Conservation (phyloP, 441 rosid species). For the Pelargonium cotyledonis region DNA sequence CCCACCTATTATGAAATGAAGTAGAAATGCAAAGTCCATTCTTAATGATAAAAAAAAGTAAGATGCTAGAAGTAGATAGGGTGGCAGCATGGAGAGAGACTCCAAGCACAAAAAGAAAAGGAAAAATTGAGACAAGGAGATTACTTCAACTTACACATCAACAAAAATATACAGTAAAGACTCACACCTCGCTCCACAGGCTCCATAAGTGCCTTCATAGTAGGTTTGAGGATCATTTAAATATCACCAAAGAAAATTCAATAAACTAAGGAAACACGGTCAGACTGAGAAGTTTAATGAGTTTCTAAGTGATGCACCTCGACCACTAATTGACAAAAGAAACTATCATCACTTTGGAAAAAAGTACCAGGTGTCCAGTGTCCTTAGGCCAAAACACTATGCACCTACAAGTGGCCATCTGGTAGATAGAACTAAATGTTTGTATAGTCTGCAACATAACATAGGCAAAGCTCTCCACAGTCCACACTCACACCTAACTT, state of each 20-base stretch:
- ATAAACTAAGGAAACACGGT: neutral
- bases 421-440: neutral
- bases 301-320: neutral
- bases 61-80: neutral
- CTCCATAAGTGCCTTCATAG: neutral
- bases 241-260: neutral
- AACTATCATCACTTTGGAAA: neutral
- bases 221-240: neutral
- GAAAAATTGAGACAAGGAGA: no score
- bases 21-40: no score
- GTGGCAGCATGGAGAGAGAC: neutral
- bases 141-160: no score
- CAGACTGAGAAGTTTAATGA: neutral
- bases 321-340: neutral
- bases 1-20: neutral
- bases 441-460: neutral
- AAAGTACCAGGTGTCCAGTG: neutral
- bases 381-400: neutral
- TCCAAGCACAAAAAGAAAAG: neutral
- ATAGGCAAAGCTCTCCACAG: neutral
- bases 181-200: neutral
- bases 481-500: neutral
- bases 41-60: neutral
- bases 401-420: neutral
- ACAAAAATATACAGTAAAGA: neutral